Percentiles rank a stretch among this genome's conserved stretches.
These are phyloP conservation scores for Amanita jacksonii DNA, from an alignment of 768 basidiomycete species.

Conservation along the genomic window DNA sequence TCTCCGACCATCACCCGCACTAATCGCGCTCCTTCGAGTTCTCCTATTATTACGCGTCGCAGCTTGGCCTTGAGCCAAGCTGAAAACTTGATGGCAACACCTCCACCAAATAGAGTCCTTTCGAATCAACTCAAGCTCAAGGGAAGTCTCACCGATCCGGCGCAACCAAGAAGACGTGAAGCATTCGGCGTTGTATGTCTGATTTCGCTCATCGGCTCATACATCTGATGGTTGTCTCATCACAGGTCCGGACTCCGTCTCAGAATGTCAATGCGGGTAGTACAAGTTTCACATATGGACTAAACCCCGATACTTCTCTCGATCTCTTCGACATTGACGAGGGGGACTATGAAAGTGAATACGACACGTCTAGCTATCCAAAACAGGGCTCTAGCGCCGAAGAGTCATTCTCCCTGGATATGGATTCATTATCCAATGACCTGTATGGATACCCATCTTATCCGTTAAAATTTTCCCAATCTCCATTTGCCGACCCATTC, in stretches of 20 bases:
- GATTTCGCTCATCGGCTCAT: slow-evolving; percentile 18
- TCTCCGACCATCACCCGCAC: slow-evolving; percentile 28
- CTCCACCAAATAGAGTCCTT: slow-evolving; percentile 56
- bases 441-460: slow-evolving; percentile 29
- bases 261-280: slow-evolving; percentile 19
- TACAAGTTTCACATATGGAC: slow-evolving; percentile 23
- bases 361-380: slow-evolving; percentile 20
- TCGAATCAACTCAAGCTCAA: slow-evolving; percentile 50
- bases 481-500: slow-evolving; percentile 33
- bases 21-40: slow-evolving; percentile 19
- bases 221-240: slow-evolving; percentile 2
- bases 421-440: slow-evolving; percentile 20
- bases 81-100: slow-evolving; percentile 43
- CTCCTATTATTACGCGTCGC: slow-evolving; percentile 27
- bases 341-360: slow-evolving; percentile 48
- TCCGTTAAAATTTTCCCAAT: slow-evolving; percentile 14
- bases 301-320: slow-evolving; percentile 33
- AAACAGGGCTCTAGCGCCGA: slow-evolving; percentile 24
- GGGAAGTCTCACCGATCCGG: slow-evolving; percentile 67
- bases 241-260: slow-evolving; percentile 25
- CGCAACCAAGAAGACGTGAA: slow-evolving; percentile 38
- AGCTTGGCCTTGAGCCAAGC: slow-evolving; percentile 21
- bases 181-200: slow-evolving; percentile 30
- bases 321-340: slow-evolving; percentile 73
- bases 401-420: slow-evolving; percentile 28